Base-by-base conservation (phyloP, 2,329 filamentous ascomycete species). In the Diaporthe eres region DNA sequence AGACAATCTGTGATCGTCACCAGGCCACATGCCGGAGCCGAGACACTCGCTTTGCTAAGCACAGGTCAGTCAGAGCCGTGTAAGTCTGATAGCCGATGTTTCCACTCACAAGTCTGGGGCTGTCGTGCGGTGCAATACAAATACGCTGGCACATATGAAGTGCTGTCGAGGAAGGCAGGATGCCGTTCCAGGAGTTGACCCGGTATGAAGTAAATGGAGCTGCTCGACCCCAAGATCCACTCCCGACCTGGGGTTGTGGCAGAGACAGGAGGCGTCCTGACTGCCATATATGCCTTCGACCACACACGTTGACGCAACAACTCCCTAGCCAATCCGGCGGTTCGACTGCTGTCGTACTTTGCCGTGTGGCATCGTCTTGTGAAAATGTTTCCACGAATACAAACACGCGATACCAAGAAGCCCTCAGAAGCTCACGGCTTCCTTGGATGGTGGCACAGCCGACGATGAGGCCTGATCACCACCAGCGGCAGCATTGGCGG, bases 381-480 rank as follows among this genome's bases (percentile, higher is more conserved):
- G 10, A 8, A 9, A 25, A 0, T 34, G 10, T 13, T 7, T 15
- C n/a, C 34, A 7, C 15, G 39, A 25, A 39, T 28, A 13, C 15
- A n/a, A 19, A 28, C 0, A 28, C 2, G 5, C 5, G 49, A 22
- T 25, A n/a, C 15, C 34, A 51, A 53, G 37, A 58, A 19, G 42
- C 17, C 8, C 67, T 71, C 51, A 42, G 5, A 53, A 65, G 37
- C n/a, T 63, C 53, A 44, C n/a, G 28, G 58, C 28, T 55, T 75
- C 74, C 51, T 71, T 77, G 47, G 39, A 74, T 42, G 72, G 28
- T 37, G 63, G 19, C 8, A 25, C 49, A 42, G 71, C 44, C 49
- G 71, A 55, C 19, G 71, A 42, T n/a, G 51, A 61, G 61, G 37
- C 34, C 22, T 73, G 55, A 22, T 34, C 55, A 8, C 49, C 55